Percentiles rank a stretch among this genome's conserved stretches.
phyloP scores from a whole-genome alignment of 2,329 filamentous ascomycete species.

The Epichloe gansuensis region DNA sequence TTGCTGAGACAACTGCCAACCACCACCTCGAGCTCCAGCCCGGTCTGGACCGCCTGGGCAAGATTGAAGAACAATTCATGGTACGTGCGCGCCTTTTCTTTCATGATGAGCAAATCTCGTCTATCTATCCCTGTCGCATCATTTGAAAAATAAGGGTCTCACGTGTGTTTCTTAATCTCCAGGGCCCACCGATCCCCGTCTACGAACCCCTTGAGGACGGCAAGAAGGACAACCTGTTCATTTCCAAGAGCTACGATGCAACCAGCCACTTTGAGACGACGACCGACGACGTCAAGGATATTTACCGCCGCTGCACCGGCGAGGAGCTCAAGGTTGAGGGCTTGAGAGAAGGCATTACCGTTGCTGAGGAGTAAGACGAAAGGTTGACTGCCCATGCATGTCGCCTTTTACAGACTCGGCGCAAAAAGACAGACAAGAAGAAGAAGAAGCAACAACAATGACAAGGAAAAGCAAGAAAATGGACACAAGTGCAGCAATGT shows the following conservation, averaged over 20 bases:
- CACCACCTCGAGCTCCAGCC: slow-evolving; percentile 91
- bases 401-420: neutral
- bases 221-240: slow-evolving; percentile 79
- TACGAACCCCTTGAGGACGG: slow-evolving; percentile 84
- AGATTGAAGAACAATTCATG: slow-evolving; percentile 96
- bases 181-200: slow-evolving; percentile 75
- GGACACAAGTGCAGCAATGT: neutral
- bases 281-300: slow-evolving; percentile 84
- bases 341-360: slow-evolving; percentile 64
- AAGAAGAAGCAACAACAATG: neutral
- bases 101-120: neutral
- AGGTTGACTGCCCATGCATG: neutral
- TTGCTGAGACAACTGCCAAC: slow-evolving; percentile 82
- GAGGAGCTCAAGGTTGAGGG: slow-evolving; percentile 83
- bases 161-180: neutral
- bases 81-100: slow-evolving; percentile 26
- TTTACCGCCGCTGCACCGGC: slow-evolving; percentile 73
- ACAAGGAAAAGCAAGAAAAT: neutral
- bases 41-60: slow-evolving; percentile 81
- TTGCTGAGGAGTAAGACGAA: slow-evolving; percentile 47
- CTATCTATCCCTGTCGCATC: neutral
- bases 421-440: neutral
- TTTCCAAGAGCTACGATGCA: slow-evolving; percentile 97
- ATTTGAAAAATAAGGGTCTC: neutral
- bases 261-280: slow-evolving; percentile 94